Evolutionary conservation across 2,329 filamentous ascomycete species (phyloP), one percentile per base, ranked within the genome.

Genomic region (Fusarium albosuccineum): DNA sequence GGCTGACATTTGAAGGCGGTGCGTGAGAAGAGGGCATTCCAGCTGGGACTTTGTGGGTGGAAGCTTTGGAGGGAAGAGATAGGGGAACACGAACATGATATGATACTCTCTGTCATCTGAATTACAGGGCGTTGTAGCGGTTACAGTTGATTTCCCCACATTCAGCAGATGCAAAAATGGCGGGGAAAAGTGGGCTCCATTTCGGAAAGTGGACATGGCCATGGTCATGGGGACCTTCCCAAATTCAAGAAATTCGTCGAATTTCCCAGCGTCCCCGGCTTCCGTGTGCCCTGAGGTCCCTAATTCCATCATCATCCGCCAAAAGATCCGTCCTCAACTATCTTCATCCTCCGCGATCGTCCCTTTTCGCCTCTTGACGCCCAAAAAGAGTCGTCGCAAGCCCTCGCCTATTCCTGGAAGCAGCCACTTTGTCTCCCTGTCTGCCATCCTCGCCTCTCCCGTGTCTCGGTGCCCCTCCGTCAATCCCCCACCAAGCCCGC

Each of bases 111-210:
- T 22, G 22, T 22, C 22, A 22, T 13, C 36, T 57, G 36, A 14
- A 34, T 33, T 60, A 56, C 46, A 66, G 57, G 46, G 50, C 51
- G 27, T 46, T 66, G 58, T 51, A 62, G 66, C 57, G 52, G 53
- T 14, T 59, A 49, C 50, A 51, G 56, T 59, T 33, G 22, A 3
- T 42, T 66, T 58, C 65, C 66, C 66, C 66, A 70, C 52, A 60
- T 64, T 57, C 14, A 16, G 14, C 27, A 50, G 46, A 50, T 37
- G 16, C 42, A 6, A n/a, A 50, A 39, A 44, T 67, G 66, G 66
- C 55, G 62, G 61, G 66, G 62, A 39, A 63, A 64, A 64, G 66
- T 70, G 66, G 66, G 51, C 48, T 69, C 46, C 37, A 42, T 60
- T 49, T 45, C 46, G 49, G 44, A 44, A 44, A 41, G 40, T 46